Percentiles rank a stretch among this genome's conserved stretches.
These are phyloP conservation scores for Rhodotorula sp. DNA, from an alignment of 1,284 basidiomycete species.

Conservation along the genomic window DNA sequence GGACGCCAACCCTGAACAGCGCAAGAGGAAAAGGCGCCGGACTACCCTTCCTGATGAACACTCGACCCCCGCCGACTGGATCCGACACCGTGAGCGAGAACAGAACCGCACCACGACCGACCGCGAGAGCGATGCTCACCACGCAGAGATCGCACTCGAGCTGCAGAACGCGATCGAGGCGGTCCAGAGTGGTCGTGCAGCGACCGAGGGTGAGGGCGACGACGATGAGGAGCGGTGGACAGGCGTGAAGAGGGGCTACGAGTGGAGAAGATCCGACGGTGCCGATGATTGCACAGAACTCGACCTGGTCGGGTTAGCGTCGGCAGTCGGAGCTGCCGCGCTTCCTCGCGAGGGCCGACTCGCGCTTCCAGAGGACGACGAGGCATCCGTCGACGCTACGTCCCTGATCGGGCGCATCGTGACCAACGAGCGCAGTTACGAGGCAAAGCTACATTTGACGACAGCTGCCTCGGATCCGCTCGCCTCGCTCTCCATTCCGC, in stretches of 20 bases:
- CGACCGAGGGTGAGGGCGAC: not conserved
- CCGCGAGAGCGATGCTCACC: conserved; percentile 21
- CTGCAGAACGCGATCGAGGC: conserved; percentile 23
- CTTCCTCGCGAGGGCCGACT: not conserved
- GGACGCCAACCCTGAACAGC: not conserved
- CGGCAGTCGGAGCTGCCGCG: not conserved
- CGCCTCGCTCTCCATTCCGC: conserved; percentile 18
- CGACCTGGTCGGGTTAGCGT: conserved; percentile 10
- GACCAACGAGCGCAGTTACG: not conserved
- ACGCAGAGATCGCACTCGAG: conserved; percentile 5
- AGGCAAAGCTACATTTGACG: not conserved
- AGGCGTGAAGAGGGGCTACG: not conserved
- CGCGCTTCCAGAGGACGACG: not conserved
- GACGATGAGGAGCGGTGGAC: conserved; percentile 7
- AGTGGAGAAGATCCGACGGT: not conserved
- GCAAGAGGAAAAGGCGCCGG: conserved; percentile 9
- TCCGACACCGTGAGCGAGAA: conserved; percentile 1
- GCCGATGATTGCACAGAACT: not conserved
- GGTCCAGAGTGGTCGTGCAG: conserved; percentile 3
- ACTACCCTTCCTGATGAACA: not conserved
- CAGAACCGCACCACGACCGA: conserved; percentile 18
- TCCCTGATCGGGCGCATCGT: conserved; percentile 16
- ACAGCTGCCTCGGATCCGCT: not conserved
- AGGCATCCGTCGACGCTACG: not conserved
- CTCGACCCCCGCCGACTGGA: conserved; percentile 23